Evolutionary conservation across 2,329 filamentous ascomycete genomes (phyloP).

Genomic region (Chaetomiaceae sp.): DNA sequence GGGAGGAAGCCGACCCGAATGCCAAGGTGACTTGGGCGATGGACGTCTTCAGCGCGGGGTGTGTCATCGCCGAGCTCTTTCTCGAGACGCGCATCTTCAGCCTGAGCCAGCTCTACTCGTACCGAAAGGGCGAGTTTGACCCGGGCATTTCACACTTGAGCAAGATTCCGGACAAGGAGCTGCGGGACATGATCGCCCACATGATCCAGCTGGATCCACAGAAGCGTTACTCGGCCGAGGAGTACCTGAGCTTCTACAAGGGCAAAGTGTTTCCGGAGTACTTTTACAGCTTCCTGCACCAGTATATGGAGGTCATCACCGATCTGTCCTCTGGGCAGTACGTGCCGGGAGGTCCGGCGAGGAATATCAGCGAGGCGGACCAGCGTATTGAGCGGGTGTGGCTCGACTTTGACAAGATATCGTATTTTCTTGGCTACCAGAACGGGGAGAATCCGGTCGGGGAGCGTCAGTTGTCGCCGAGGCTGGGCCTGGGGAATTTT

Average conservation of each 20-base stretch:
- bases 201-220: conserved; percentile 96
- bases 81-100: conserved; percentile 95
- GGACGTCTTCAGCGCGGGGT: conserved; percentile 97
- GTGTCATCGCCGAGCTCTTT: conserved; percentile 94
- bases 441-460: conserved; percentile 38
- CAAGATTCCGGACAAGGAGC: conserved; percentile 81
- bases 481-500: conserved; percentile 60
- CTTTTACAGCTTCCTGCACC: conserved; percentile 95
- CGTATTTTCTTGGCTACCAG: conserved; percentile 81
- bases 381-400: conserved; percentile 92
- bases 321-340: conserved; percentile 79
- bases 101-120: conserved; percentile 93
- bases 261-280: conserved; percentile 91
- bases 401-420: conserved; percentile 95
- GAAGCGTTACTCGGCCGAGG: conserved; percentile 85
- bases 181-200: conserved; percentile 83
- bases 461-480: conserved; percentile 37
- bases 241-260: conserved; percentile 90
- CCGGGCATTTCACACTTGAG: conserved; percentile 74
- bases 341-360: conserved; percentile 61
- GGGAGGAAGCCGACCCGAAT: conserved; percentile 57
- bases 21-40: conserved; percentile 79
- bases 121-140: conserved; percentile 87
- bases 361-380: conserved; percentile 81
- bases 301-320: conserved; percentile 95